These are phyloP conservation scores for Calophaca sinica DNA, from an alignment of 306 rosid genomes.

Conservation along the genomic window DNA sequence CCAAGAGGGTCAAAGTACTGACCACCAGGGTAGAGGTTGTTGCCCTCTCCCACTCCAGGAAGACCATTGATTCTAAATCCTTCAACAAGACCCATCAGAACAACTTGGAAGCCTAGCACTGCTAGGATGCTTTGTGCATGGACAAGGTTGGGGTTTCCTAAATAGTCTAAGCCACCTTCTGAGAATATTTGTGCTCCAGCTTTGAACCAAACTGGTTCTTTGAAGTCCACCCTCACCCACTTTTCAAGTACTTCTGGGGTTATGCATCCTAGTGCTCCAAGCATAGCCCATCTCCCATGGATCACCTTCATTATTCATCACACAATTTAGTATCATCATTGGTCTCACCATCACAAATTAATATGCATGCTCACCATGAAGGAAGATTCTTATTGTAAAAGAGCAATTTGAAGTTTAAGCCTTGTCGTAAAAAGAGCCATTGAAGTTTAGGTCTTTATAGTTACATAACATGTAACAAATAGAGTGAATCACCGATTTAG, in stretches of 20 bases:
- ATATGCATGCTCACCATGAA: background rate
- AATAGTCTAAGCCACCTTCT: conserved; percentile 88
- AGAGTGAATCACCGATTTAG: too few species aligned
- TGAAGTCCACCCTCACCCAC: conserved; percentile 79
- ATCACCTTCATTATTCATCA: conserved; percentile 62
- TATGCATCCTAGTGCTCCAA: conserved; percentile 92
- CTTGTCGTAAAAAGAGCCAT: too few species aligned
- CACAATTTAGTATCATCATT: background rate
- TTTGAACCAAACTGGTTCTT: conserved; percentile 96
- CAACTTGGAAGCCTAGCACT: conserved; percentile 78
- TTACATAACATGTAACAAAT: too few species aligned
- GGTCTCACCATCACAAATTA: background rate
- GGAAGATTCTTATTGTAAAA: conserved; percentile 1
- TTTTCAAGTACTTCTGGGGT: conserved; percentile 85
- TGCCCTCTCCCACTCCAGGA: conserved; percentile 86
- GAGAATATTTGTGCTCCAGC: conserved; percentile 93
- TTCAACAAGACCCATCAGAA: conserved; percentile 91
- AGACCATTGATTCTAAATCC: conserved; percentile 94
- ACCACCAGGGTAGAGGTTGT: conserved; percentile 88
- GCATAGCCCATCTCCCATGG: conserved; percentile 97
- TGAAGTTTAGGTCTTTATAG: background rate
- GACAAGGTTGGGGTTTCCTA: conserved; percentile 92
- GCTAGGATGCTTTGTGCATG: conserved; percentile 95
- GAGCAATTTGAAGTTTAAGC: background rate
- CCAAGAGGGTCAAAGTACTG: conserved; percentile 94